Evolutionary conservation across 768 basidiomycete genomes (phyloP).

Genomic region (Tulasnella sp.): DNA sequence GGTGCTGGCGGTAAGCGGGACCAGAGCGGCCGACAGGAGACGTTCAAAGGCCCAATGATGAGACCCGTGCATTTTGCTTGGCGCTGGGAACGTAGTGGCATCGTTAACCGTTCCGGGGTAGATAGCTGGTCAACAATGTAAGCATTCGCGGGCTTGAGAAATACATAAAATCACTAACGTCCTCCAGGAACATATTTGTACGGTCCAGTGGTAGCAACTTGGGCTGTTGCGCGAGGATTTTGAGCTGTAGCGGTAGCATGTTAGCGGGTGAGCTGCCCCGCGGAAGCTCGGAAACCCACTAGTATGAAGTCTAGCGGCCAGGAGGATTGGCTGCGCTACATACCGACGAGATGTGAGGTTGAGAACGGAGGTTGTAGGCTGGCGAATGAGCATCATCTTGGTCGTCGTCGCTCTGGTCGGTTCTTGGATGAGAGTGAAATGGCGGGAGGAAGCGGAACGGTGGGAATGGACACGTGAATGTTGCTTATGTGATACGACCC

Average conservation of each 20-base stretch:
- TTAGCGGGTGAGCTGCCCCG: not conserved
- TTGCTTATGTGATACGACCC: too few relatives aligned
- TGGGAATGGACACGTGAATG: too few relatives aligned
- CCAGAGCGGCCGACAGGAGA: slow-evolving; percentile 70
- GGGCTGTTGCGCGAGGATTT: not conserved
- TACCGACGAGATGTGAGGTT: not conserved
- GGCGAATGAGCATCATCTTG: not conserved
- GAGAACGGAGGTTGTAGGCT: slow-evolving; percentile 1
- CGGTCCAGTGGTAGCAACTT: not conserved
- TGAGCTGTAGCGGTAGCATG: not conserved
- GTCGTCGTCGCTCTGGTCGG: slow-evolving; percentile 3
- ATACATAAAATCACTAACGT: slow-evolving; percentile 16
- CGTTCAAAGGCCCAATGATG: slow-evolving; percentile 93
- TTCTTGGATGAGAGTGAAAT: slow-evolving; percentile 7
- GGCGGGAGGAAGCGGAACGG: not conserved
- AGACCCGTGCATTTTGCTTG: slow-evolving; percentile 73
- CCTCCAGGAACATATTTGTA: slow-evolving; percentile 20
- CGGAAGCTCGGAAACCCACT: slow-evolving; percentile 2
- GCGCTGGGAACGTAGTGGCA: slow-evolving; percentile 75
- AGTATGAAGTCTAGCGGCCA: slow-evolving; percentile 9
- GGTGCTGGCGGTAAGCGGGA: slow-evolving; percentile 80
- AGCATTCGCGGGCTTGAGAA: not conserved
- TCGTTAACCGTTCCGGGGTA: slow-evolving; percentile 91
- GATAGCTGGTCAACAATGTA: slow-evolving; percentile 37
- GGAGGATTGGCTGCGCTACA: slow-evolving; percentile 2